These are phyloP conservation scores for Grosmannia clavigera DNA, from an alignment of 2,329 filamentous ascomycete species.

Conservation along the genomic window DNA sequence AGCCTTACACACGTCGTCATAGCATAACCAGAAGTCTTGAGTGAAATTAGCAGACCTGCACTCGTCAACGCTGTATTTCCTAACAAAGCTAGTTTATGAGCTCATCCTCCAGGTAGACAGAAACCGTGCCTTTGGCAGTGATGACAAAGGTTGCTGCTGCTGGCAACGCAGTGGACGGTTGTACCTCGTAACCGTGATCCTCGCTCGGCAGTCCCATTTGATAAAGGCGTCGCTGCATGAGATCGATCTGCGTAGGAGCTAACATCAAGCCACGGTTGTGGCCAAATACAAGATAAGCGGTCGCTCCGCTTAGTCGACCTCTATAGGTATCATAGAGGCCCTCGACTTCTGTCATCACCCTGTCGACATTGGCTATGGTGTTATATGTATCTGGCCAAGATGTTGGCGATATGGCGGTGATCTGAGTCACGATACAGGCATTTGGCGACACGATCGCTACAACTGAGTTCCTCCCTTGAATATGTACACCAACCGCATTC, in stretches of 20 bases:
- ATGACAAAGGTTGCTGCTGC: neutral
- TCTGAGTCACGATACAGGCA: neutral
- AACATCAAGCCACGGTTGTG: neutral
- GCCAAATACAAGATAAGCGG: neutral
- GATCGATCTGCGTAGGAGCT: neutral
- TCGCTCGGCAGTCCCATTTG: neutral
- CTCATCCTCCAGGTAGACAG: neutral
- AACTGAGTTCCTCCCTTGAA: neutral
- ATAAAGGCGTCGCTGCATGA: neutral
- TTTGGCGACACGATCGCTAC: neutral
- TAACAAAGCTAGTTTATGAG: neutral
- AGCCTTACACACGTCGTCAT: too few species aligned
- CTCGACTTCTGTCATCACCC: neutral
- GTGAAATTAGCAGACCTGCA: too few species aligned
- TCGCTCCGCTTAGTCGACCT: neutral
- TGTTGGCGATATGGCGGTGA: neutral
- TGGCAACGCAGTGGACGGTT: neutral
- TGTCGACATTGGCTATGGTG: neutral
- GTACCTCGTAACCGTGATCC: neutral
- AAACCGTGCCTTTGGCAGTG: neutral
- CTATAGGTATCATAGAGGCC: neutral
- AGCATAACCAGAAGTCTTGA: too few species aligned
- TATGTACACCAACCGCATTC: neutral
- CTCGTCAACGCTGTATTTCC: neutral
- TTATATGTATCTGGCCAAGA: neutral